These are phyloP conservation scores for Tribonema minus DNA, from an alignment of 108 stramenopile genomes.

Conservation along the genomic window DNA sequence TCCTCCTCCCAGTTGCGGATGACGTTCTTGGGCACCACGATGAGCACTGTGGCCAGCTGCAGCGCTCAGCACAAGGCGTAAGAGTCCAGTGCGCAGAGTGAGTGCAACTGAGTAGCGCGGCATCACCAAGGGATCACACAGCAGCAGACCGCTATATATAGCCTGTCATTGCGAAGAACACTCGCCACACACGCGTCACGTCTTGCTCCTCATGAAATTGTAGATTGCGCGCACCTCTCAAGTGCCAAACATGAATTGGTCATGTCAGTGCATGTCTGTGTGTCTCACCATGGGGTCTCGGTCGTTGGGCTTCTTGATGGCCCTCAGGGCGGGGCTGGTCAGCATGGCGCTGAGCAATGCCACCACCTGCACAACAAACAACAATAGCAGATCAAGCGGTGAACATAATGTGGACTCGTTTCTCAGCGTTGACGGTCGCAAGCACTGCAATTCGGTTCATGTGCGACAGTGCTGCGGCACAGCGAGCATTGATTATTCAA, in stretches of 20 bases:
- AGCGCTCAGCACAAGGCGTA: neutral
- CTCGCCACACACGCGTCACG: neutral
- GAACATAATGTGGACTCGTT: neutral
- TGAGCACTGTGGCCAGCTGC: conserved; percentile 12
- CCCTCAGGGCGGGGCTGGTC: no score
- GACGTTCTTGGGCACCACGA: conserved; percentile 48
- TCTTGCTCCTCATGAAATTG: no score
- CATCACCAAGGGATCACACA: neutral
- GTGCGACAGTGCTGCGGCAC: neutral
- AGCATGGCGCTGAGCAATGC: conserved; percentile 11
- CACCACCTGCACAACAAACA: conserved; percentile 18
- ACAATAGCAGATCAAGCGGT: neutral
- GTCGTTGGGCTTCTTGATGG: no score
- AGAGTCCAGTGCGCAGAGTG: neutral
- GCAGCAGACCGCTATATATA: neutral
- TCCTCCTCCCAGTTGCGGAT: conserved; percentile 43
- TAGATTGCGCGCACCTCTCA: neutral
- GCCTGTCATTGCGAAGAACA: neutral
- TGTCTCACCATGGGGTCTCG: conserved; percentile 1
- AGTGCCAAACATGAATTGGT: neutral
- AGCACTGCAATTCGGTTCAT: neutral
- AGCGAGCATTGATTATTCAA: neutral
- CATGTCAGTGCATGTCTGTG: neutral
- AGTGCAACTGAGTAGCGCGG: neutral
- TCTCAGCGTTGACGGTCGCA: neutral